Evolutionary conservation across 2,329 filamentous ascomycete genomes (phyloP).

Genomic region (Gnomoniopsis sp.): DNA sequence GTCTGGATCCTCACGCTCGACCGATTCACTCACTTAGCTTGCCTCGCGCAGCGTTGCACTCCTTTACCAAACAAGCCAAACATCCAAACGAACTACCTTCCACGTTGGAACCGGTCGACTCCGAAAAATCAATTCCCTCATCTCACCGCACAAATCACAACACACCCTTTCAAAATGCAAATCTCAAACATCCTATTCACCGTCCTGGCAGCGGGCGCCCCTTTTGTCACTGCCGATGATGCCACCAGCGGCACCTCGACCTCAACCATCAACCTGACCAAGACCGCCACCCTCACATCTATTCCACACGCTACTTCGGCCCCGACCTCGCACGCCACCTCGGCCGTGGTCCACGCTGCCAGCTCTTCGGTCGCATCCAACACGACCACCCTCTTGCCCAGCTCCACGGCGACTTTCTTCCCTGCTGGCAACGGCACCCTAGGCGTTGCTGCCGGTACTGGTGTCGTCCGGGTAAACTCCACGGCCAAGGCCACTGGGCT

Average conservation of each 20-base stretch:
- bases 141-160: slow-evolving; percentile 1
- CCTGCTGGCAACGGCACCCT: slow-evolving; percentile 32
- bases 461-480: slow-evolving; percentile 1
- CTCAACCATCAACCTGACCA: slow-evolving; percentile 43
- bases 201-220: slow-evolving; percentile 37
- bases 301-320: slow-evolving; percentile 26
- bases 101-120: background rate
- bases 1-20: background rate
- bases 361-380: slow-evolving; percentile 28
- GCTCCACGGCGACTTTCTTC: slow-evolving; percentile 28
- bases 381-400: slow-evolving; percentile 22
- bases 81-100: background rate
- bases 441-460: slow-evolving; percentile 22
- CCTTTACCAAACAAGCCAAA: background rate
- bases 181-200: slow-evolving; percentile 40
- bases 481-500: slow-evolving; percentile 4
- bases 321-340: background rate
- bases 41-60: slow-evolving; percentile 17
- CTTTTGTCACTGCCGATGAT: slow-evolving; percentile 31
- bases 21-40: slow-evolving; percentile 8
- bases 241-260: slow-evolving; percentile 37
- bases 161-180: slow-evolving; percentile 38
- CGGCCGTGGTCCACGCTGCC: slow-evolving; percentile 29
- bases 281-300: slow-evolving; percentile 43
- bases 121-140: background rate